Evolutionary conservation across 2,329 filamentous ascomycete genomes (phyloP), one percentile per base, ranked within the genome.

Genomic region (Diplocarpon mali): DNA sequence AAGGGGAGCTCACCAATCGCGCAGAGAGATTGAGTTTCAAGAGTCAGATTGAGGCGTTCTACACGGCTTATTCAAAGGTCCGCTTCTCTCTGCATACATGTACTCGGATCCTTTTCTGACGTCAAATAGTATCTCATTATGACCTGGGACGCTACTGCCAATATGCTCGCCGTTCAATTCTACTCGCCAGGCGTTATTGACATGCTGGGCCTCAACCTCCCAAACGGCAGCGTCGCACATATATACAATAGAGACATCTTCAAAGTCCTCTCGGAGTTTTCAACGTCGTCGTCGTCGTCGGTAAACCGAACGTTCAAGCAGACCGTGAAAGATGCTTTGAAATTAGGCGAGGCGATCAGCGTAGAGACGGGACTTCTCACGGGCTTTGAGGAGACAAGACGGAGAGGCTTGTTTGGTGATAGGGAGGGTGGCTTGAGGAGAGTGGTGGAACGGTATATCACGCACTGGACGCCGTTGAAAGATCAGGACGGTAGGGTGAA

Each of bases 241-340:
- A 62, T 71, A 13, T 56, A 66, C 38, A 66, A 69, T 38, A 67
- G 65, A 49, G 73, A 78, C 47, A 64, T 77, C 11, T 78, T 78
- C 55, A 65, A 68, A 34, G 67, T 77, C n/a, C 65, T 79, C 4
- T 60, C 64, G 4, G 65, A 71, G n/a, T 65, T 69, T 36, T 51
- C 52, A 1, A 40, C 47, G 2, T 64, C 67, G 1, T 14, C 40
- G 1, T 61, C 62, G n/a, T 65, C 68, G 8, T 64, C 65, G 0
- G 65, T 62, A 2, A 57, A 65, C 2, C 68, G 66, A 40, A 61
- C 65, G 0, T 71, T 74, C 60, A 68, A 67, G 50, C 55, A 58
- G 1, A 62, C 60, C 0, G 68, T 78, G 2, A 62, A 64, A 16
- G 64, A 68, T n/a, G 44, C 45, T 7, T 35, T 60, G 12, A 47